Evolutionary conservation across 73 alveolate genomes (phyloP).

Genomic region (Symbiodinium natans): DNA sequence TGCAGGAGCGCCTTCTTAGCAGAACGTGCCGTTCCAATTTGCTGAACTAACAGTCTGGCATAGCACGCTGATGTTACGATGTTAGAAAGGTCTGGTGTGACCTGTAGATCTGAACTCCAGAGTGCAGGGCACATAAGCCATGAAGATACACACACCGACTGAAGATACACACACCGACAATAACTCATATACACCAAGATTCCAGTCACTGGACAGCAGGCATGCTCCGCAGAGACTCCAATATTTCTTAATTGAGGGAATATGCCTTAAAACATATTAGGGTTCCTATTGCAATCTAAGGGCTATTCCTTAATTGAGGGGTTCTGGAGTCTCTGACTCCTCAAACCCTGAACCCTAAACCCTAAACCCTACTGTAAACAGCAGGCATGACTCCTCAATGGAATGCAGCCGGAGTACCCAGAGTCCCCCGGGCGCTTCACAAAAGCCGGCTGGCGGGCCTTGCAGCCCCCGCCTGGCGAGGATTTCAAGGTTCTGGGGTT

Average conservation of each 20-base stretch:
- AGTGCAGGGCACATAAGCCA: background rate
- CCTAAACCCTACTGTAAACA: too few species aligned
- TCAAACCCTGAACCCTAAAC: too few species aligned
- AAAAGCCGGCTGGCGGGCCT: background rate
- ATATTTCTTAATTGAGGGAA: too few species aligned
- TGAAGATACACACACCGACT: too few species aligned
- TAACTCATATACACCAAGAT: background rate
- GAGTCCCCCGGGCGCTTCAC: background rate
- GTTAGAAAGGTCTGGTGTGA: background rate
- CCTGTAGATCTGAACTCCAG: background rate
- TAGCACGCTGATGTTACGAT: background rate
- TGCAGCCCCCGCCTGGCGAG: background rate
- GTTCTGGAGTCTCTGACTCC: too few species aligned
- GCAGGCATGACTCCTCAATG: background rate
- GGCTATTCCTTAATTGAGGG: too few species aligned
- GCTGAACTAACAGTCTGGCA: background rate
- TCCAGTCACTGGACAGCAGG: background rate
- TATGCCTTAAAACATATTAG: too few species aligned
- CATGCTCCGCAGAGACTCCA: too few species aligned
- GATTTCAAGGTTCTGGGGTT: too few species aligned
- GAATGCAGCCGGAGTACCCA: background rate
- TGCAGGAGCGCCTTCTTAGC: background rate
- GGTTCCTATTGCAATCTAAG: too few species aligned
- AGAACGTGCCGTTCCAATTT: background rate
- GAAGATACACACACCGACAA: too few species aligned